Evolutionary conservation across 768 basidiomycete species (phyloP), one percentile per base, ranked within the genome.

Genomic region (Polyporus arcularius): DNA sequence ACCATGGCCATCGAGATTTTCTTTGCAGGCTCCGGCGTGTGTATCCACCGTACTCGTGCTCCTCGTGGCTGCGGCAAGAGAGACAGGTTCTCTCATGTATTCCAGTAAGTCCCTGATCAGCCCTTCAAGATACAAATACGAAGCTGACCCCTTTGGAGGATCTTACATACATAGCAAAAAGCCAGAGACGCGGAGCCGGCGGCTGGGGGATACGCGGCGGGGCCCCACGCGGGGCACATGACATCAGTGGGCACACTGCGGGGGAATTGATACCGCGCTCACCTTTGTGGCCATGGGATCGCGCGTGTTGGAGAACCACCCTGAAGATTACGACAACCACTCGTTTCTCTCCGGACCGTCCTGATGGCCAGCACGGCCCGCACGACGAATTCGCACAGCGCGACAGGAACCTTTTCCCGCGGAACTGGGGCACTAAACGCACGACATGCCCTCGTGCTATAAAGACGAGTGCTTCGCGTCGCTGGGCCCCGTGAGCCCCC

Each of bases 401-500:
- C 21, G 6, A 28, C 12, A 28, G 21, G 28, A 48, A 4, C 12
- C 14, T 26, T 21, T 26, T 18, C 21, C 11, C 21, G 14, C 21
- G 21, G 21, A 38, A 41, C 53, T 45, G n/a, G 39, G 53, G 55
- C 38, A 32, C 38, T 26, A 40, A 35, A 50, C 5, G 12, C 38
- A 39, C 16, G 39, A 31, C 26, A n/a, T 14, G 21, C 53, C 57
- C 31, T 40, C 32, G 58, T 21, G 14, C 39, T 55, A 62, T 58
- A 58, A 62, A 46, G 39, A 15, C 26, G 28, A 51, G 16, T 50
- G 54, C 58, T 55, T 53, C 58, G 45, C 45, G 46, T 28, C 35
- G 50, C 7, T 32, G 28, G 45, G 53, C 58, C 55, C 54, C 55
- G 62, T 60, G 58, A 58, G 57, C 61, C 43, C 55, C 47, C 59